Conservation (phyloP, 352 stramenopile species). For the Pythium oligandrum region DNA sequence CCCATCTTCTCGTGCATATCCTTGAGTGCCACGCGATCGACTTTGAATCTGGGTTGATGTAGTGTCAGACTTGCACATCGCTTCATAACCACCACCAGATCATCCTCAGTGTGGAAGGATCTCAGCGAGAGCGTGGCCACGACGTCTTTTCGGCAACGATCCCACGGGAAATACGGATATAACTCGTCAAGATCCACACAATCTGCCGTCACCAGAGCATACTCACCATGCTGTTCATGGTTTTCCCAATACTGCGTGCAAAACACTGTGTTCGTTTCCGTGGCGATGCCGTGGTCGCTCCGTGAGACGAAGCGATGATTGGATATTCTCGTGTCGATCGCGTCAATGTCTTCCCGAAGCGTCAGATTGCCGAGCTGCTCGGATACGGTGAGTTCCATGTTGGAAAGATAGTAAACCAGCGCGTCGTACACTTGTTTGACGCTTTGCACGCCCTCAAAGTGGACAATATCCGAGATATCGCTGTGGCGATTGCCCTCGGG, state of each 20-base stretch:
- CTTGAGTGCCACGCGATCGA: not conserved
- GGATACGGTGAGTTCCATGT: conserved; percentile 58
- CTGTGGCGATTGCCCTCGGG: conserved; percentile 2
- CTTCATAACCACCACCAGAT: not conserved
- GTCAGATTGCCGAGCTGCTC: conserved; percentile 42
- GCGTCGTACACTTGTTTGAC: conserved; percentile 54
- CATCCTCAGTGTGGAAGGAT: conserved; percentile 2
- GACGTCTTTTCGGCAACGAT: conserved; percentile 11
- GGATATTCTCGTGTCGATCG: conserved; percentile 23
- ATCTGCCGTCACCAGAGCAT: too few relatives aligned
- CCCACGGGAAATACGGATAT: conserved; percentile 24
- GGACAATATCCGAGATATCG: conserved; percentile 20
- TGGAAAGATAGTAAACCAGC: conserved; percentile 35
- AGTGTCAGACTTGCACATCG: not conserved
- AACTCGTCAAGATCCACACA: conserved; percentile 23
- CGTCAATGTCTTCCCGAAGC: conserved; percentile 44
- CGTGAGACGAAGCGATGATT: conserved; percentile 44
- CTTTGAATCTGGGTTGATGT: not conserved
- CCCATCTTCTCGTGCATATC: not conserved
- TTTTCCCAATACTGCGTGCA: not conserved
- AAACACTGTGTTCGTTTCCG: conserved; percentile 17
- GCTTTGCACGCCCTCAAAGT: conserved; percentile 35
- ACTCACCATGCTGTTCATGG: too few relatives aligned
- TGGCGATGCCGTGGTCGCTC: conserved; percentile 10
- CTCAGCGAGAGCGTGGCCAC: conserved; percentile 11